Evolutionary conservation across 2,329 filamentous ascomycete species (phyloP).

Genomic region (Arthrobotrys conoides): DNA sequence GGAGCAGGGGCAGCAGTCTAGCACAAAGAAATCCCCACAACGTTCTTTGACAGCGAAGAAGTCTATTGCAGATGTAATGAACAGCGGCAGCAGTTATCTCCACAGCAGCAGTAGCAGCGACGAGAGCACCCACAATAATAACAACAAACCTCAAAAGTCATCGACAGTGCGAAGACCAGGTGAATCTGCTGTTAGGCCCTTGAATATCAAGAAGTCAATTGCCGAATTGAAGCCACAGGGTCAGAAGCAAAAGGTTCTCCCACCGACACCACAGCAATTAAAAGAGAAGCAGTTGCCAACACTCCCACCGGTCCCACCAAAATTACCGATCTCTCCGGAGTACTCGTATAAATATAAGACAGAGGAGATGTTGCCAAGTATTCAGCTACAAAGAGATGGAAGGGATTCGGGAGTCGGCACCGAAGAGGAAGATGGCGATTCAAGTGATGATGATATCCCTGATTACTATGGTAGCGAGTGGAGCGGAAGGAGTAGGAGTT

Average conservation of each 20-base stretch:
- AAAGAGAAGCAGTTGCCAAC: constrained; percentile 72
- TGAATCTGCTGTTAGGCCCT: neutral
- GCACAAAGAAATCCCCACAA: constrained; percentile 7
- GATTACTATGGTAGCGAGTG: constrained; percentile 69
- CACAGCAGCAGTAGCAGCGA: constrained; percentile 28
- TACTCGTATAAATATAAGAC: constrained; percentile 64
- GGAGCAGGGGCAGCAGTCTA: neutral
- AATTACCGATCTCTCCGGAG: constrained; percentile 65
- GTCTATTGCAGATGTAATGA: constrained; percentile 22
- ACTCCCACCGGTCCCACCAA: constrained; percentile 59
- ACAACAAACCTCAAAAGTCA: constrained; percentile 3
- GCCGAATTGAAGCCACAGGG: constrained; percentile 70
- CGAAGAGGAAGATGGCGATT: constrained; percentile 77
- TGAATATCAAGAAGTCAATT: constrained; percentile 31
- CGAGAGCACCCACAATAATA: neutral
- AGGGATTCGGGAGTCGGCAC: constrained; percentile 66
- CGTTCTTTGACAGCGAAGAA: constrained; percentile 10
- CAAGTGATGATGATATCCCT: constrained; percentile 72
- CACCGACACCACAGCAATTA: constrained; percentile 75
- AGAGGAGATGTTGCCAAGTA: constrained; percentile 64
- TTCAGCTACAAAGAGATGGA: constrained; percentile 62
- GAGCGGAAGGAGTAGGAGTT: constrained; percentile 67
- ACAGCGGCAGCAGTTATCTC: constrained; percentile 21
- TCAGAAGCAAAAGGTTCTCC: constrained; percentile 65
- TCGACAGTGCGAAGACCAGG: neutral